These are phyloP conservation scores for Micractinium conductrix DNA, from an alignment of 139 green algal species.

Conservation along the genomic window DNA sequence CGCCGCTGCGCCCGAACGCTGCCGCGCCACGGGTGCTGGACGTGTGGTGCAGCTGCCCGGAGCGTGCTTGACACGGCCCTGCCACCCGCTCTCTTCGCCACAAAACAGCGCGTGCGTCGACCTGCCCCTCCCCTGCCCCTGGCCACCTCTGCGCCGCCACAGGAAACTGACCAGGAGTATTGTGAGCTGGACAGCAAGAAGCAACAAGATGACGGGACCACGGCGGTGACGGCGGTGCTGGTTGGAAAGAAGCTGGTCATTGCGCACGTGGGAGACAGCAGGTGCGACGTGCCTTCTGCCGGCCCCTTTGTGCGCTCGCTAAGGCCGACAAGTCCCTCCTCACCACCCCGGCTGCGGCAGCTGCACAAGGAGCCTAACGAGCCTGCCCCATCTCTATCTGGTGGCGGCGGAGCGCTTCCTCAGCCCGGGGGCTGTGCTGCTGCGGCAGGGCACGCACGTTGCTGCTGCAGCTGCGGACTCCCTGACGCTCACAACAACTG, in stretches of 20 bases:
- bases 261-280: slow-evolving; percentile 92
- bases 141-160: not conserved
- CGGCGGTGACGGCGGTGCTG: slow-evolving; percentile 60
- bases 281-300: too few relatives aligned
- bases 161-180: slow-evolving; percentile 30
- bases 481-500: not conserved
- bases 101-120: not conserved
- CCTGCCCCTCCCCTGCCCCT: not conserved
- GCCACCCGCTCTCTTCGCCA: too few relatives aligned
- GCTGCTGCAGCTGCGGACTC: not conserved
- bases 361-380: not conserved
- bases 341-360: not conserved
- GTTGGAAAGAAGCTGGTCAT: slow-evolving; percentile 77
- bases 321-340: not conserved
- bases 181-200: slow-evolving; percentile 1
- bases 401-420: not conserved
- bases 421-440: not conserved
- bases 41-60: not conserved
- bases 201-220: slow-evolving; percentile 51
- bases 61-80: not conserved
- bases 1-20: not conserved
- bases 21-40: not conserved
- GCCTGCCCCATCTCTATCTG: not conserved
- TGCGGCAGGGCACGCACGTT: too few relatives aligned
- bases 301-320: not conserved